Evolutionary conservation across 805 yeast genomes (phyloP), one percentile per base, ranked within the genome.

Genomic region (Alloascoidea africana): DNA sequence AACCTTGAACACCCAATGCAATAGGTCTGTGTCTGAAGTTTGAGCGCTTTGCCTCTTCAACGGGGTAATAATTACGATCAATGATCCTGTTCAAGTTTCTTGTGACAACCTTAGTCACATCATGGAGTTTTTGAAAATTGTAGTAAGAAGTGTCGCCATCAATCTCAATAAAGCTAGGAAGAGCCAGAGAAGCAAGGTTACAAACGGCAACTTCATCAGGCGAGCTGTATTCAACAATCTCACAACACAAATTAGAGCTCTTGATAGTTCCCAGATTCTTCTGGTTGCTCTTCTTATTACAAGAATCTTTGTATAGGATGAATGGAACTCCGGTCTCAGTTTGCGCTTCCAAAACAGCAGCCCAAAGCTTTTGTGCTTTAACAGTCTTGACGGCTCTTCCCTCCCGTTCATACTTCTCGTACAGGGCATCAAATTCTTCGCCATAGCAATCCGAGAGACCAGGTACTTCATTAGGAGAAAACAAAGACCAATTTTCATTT

Each of bases 1-100:
- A 65, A 41, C 98, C 98, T 58, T 89, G 96, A n/a, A 89, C 96
- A 47, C 98, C 98, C 16, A 89, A 60, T n/a, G 96, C 96, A 50
- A 89, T 73, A 15, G 98, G 97, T 49, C 98, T 69, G 57, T 89
- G 80, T 51, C 74, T 75, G 66, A 72, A 60, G 58, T 91, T 89
- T 14, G 96, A 83, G 35, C 44, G 52, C 49, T 66, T 68, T 3
- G 97, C 89, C 45, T 73, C 80, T 38, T 67, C 72, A 16, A 83
- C 77, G 3, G 98, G 97, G 55, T 89, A 89, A 53, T 63, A 66
- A 52, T 86, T 83, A 44, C 78, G 71, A 62, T 89, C 96, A 41
- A 89, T 89, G 42, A 89, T 70, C 52, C 62, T 68, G 65, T 89
- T 79, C 56, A 89, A 64, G 57, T 89, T 89, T 49, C 71, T 71